Percentiles rank a stretch among this genome's conserved stretches.
Evolutionary conservation across 441 rosid genomes (phyloP).

Genomic region (Croton setiger): DNA sequence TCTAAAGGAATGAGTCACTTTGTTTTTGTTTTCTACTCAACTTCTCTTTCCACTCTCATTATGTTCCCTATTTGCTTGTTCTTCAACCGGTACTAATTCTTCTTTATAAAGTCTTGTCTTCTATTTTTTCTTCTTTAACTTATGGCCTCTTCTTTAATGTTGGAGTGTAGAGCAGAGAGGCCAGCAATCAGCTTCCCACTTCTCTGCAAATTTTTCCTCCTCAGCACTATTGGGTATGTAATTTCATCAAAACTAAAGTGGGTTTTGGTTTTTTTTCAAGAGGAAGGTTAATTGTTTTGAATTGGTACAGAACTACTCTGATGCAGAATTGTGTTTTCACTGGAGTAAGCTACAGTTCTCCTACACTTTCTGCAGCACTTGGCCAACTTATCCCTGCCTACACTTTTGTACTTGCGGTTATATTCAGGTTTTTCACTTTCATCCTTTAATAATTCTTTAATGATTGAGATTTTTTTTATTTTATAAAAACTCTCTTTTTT

Average conservation of each 20-base stretch:
- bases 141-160: too few relatives aligned
- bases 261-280: conserved; percentile 2
- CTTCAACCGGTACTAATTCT: conserved; percentile 34
- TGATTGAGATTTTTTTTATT: too few relatives aligned
- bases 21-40: conserved; percentile 38
- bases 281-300: neutral
- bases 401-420: conserved; percentile 42
- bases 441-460: neutral
- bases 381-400: conserved; percentile 36
- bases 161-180: too few relatives aligned
- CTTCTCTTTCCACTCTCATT: conserved; percentile 34
- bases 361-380: conserved; percentile 38
- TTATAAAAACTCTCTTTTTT: too few relatives aligned
- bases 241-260: neutral
- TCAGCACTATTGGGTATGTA: conserved; percentile 45
- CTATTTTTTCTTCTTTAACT: too few relatives aligned
- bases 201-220: conserved; percentile 46
- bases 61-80: conserved; percentile 30
- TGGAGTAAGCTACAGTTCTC: conserved; percentile 40
- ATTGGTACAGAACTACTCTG: conserved; percentile 30
- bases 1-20: conserved; percentile 37
- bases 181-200: conserved; percentile 39
- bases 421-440: conserved; percentile 35
- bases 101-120: too few relatives aligned
- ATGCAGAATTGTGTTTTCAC: conserved; percentile 37